Base-by-base conservation (phyloP, 768 basidiomycete species). In the Panus rudis region DNA sequence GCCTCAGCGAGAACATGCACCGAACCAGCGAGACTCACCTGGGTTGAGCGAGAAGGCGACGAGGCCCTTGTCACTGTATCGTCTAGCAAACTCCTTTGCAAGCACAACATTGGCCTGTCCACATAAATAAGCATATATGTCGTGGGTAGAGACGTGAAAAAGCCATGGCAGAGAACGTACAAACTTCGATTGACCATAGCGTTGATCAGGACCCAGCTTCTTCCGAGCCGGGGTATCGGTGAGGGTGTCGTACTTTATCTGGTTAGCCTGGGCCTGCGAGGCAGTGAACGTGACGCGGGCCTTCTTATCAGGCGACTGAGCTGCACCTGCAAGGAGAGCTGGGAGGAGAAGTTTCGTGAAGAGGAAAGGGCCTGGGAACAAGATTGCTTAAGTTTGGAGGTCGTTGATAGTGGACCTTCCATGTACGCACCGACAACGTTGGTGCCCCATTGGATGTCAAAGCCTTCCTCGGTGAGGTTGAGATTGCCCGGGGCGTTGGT, bases 281-380 rank as follows among this genome's bases (percentile, higher is more conserved):
- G 74, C 67, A 7, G 66, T 63, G 4, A 63, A 72, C 30, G 78
- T 60, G 27, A 79, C 57, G 30, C 78, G 75, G 3, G 66, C 58
- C 33, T 69, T 68, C 37, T 65, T 61, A 23, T 70, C 68, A 0
- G 67, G 54, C 4, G 67, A 60, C n/a, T 70, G 65, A 21, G 58
- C 56, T 4, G 55, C 60, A 3, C 65, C 69, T 4, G 63, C 60
- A 17, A 68, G 52, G 22, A 78, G 63, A 3, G 62, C 62, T 4
- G 77, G 75, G 20, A 79, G 60, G 34, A 81, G 68, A 10, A 72
- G 63, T 32, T 65, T 62, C 2, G 79, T 81, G 43, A 83, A 67
- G 48, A 73, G 67, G 51, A 72, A 77, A 54, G 76, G 83, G 4
- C 81, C 79, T 77, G 42, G 3, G 25, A 24, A 30, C n/a, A n/a